A percentile compares a stretch with the other conserved stretches of the same genome.
Evolutionary conservation across 177 flowering plant species (phyloP).

Genomic region (Tripterygium wilfordii): DNA sequence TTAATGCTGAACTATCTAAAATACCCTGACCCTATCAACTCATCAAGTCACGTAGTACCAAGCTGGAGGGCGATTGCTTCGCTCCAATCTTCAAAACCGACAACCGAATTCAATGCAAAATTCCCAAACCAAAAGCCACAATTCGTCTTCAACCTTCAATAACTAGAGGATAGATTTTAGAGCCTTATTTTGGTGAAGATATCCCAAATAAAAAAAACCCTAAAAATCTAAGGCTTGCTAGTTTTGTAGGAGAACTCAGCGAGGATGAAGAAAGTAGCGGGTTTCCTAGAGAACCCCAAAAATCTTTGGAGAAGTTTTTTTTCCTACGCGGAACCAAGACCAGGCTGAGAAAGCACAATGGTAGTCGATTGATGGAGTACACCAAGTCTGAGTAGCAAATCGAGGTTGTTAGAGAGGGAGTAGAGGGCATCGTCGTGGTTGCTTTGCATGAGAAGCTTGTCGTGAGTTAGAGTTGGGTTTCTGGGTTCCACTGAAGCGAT

Average conservation of each 20-base stretch:
- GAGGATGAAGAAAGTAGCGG: no score
- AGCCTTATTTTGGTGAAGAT: constrained; percentile 61
- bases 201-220: constrained; percentile 51
- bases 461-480: constrained; percentile 32
- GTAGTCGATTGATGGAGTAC: constrained; percentile 63
- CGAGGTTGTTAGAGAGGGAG: constrained; percentile 55
- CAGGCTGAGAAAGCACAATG: constrained; percentile 69
- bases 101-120: no score
- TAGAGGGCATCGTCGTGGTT: constrained; percentile 69
- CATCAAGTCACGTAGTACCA: no score
- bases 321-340: constrained; percentile 40
- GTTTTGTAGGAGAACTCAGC: no score
- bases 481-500: constrained; percentile 45
- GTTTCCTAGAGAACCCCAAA: no score
- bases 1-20: no score
- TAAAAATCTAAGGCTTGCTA: no score
- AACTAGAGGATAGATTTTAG: constrained; percentile 54
- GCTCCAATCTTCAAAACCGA: no score
- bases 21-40: no score
- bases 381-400: constrained; percentile 65
- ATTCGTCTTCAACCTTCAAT: constrained; percentile 40
- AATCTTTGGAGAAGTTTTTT: no score
- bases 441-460: constrained; percentile 77
- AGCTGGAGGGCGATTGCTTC: no score
- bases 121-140: no score